Percentiles rank a stretch among this genome's conserved stretches.
phyloP scores from a whole-genome alignment of 2,329 filamentous ascomycete genomes.

The Colletotrichum caudatum region DNA sequence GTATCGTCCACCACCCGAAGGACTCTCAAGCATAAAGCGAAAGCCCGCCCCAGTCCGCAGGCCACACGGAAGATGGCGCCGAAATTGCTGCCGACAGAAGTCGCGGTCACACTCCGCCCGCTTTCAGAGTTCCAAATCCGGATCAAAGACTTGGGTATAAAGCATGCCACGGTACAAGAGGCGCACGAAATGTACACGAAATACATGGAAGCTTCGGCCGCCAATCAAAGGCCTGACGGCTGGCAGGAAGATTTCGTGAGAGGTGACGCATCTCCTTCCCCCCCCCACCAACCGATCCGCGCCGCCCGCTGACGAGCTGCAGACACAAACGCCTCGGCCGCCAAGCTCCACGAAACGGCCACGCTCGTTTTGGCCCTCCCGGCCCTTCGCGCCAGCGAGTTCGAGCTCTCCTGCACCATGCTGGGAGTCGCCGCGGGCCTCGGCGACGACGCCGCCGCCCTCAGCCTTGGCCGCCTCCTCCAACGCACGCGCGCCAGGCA shows the following conservation, averaged over 20 bases:
- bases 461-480: slow-evolving; percentile 39
- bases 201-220: slow-evolving; percentile 4
- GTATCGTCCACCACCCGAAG: not conserved
- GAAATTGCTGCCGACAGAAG: not conserved
- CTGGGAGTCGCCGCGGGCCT: slow-evolving; percentile 50
- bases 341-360: slow-evolving; percentile 26
- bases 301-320: not conserved
- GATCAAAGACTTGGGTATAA: not conserved
- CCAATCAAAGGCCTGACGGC: not conserved
- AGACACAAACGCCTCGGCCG: slow-evolving; percentile 16
- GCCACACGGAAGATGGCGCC: not conserved
- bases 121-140: slow-evolving; percentile 8
- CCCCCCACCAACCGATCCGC: not conserved
- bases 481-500: not conserved
- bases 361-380: not conserved
- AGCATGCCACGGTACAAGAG: not conserved
- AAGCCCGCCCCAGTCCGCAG: not conserved
- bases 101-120: not conserved
- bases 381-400: not conserved
- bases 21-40: slow-evolving; percentile 11
- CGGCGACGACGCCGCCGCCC: slow-evolving; percentile 49
- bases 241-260: slow-evolving; percentile 21
- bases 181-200: slow-evolving; percentile 25
- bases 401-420: slow-evolving; percentile 37
- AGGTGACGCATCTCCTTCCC: slow-evolving; percentile 4